Evolutionary conservation across 179 eudicot species (phyloP).

Genomic region (Drosera spatulata): DNA sequence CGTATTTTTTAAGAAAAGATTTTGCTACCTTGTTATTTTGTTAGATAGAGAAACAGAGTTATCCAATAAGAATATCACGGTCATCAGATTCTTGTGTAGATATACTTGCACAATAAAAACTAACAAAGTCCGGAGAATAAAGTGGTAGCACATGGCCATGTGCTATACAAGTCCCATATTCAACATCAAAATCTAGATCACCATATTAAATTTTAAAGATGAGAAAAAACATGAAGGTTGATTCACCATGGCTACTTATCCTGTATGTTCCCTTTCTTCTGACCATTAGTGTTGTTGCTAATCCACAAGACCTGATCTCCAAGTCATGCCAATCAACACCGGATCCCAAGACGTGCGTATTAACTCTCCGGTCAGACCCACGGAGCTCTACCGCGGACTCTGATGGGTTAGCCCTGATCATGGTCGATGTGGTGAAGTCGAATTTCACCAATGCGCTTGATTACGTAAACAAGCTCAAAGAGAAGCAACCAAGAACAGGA

Average conservation of each 20-base stretch:
- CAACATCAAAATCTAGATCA: too few relatives aligned
- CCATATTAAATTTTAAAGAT: neutral
- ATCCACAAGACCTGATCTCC: conserved; percentile 15
- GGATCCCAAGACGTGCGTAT: conserved; percentile 21
- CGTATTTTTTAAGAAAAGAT: too few relatives aligned
- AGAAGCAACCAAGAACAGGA: conserved; percentile 7
- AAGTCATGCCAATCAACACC: conserved; percentile 23
- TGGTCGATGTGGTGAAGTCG: conserved; percentile 25
- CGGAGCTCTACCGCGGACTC: conserved; percentile 22
- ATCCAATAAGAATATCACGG: too few relatives aligned
- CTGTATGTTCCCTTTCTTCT: neutral
- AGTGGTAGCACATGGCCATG: too few relatives aligned
- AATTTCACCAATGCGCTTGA: conserved; percentile 17
- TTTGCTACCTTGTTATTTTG: too few relatives aligned
- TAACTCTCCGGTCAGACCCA: conserved; percentile 27
- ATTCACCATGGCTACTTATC: conserved; percentile 4
- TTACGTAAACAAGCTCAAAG: conserved; percentile 6
- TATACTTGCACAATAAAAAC: too few relatives aligned
- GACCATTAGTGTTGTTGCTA: conserved; percentile 3
- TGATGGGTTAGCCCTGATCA: conserved; percentile 17
- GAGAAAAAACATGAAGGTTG: conserved; percentile 2
- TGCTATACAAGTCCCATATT: too few relatives aligned
- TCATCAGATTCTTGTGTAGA: too few relatives aligned
- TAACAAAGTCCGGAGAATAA: too few relatives aligned
- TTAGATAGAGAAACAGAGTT: too few relatives aligned